Conservation (phyloP, 208 protist species). For the Leishmania guyanensis region DNA sequence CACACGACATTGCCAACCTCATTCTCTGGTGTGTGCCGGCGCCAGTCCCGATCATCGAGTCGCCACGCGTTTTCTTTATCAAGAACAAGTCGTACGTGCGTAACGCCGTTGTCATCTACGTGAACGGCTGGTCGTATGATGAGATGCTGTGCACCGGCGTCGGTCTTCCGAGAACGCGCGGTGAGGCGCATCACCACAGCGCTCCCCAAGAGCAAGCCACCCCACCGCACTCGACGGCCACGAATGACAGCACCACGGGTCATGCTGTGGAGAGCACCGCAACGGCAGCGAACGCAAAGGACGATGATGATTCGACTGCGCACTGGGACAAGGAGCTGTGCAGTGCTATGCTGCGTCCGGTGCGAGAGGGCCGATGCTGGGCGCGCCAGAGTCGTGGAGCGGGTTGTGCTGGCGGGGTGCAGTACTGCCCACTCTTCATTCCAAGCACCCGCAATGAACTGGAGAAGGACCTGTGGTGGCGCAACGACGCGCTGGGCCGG, state of each 20-base stretch:
- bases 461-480: slow-evolving; percentile 73
- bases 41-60: slow-evolving; percentile 70
- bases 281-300: not conserved
- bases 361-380: slow-evolving; percentile 55
- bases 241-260: not conserved
- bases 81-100: slow-evolving; percentile 73
- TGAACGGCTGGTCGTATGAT: slow-evolving; percentile 81
- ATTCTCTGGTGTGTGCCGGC: slow-evolving; percentile 77
- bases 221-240: not conserved
- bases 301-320: not conserved
- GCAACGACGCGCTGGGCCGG: slow-evolving; percentile 49
- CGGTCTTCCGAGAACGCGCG: slow-evolving; percentile 24
- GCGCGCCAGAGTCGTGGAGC: slow-evolving; percentile 30
- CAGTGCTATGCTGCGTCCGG: slow-evolving; percentile 37
- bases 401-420: slow-evolving; percentile 44
- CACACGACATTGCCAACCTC: slow-evolving; percentile 76
- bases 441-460: slow-evolving; percentile 45
- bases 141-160: slow-evolving; percentile 63
- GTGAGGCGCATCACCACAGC: not conserved
- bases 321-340: slow-evolving; percentile 41
- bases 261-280: not conserved
- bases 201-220: not conserved
- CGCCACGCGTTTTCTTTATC: slow-evolving; percentile 72
- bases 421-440: slow-evolving; percentile 61
- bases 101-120: slow-evolving; percentile 77